Base-by-base conservation (phyloP, 2,329 filamentous ascomycete species). In the Chrysoporthe austroafricana region DNA sequence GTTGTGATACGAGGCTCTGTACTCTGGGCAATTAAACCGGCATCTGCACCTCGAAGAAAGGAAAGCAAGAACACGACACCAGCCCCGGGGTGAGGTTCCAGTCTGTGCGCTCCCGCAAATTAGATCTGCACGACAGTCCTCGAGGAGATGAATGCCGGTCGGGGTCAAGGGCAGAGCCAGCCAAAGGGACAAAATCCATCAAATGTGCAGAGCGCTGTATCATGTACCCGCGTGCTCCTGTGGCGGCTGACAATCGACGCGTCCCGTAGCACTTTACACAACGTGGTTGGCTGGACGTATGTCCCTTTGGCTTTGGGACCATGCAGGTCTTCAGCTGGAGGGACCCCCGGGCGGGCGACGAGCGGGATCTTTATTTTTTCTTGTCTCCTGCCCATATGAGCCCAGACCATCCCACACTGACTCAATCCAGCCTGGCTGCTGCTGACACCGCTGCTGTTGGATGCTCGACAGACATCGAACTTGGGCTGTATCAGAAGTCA, bases 161-260 rank as follows among this genome's bases (percentile, higher is more conserved):
- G 7, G 50, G 26, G 18, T 26, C 11, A 54, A 26, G 14, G 50
- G 4, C 13, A 21, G 7, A 13, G 7, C 46, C 7, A 54, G 48
- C 21, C 21, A 11, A 21, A 32, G 16, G 13, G 11, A 21, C 48
- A 52, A 4, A 52, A 5, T 21, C 48, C 26, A 32, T 26, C 48
- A 14, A 52, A 32, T 26, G 26, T 26, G 26, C 26, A 52, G 48
- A 52, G 9, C 48, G 13, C 11, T 13, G 21, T 16, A 54, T 13
- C 32, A 9, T 54, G 50, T 26, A 14, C 26, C 32, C 48, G 16
- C 26, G 32, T 34, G 16, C 13, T 16, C n/a, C 5, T 34, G 54
- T 57, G 54, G 54, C 54, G 32, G 54, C 54, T 57, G 54, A 57
- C 54, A 21, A 32, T 26, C 16, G 18, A n/a, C 32, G 54, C 54